A percentile compares a stretch with the other conserved stretches of the same genome.
Conservation (phyloP, 805 yeast species). For the Starmerella sp. region DNA sequence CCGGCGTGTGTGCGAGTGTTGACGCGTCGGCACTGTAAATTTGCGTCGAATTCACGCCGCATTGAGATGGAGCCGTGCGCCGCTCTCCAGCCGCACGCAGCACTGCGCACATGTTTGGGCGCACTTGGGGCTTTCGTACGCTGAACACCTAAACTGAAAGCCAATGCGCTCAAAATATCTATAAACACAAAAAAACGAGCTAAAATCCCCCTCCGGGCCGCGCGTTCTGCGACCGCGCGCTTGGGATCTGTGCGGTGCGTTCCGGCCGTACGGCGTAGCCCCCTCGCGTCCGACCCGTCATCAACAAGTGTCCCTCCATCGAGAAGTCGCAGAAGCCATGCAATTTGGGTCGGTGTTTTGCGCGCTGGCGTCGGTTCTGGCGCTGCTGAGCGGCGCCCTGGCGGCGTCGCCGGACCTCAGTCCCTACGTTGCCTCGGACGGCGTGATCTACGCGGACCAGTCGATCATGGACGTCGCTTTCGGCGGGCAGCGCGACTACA, state of each 20-base stretch:
- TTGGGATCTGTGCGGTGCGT: neutral
- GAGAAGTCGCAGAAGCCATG: slow-evolving; percentile 1
- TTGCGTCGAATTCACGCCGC: too few relatives aligned
- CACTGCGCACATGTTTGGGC: too few relatives aligned
- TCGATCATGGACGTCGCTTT: slow-evolving; percentile 33
- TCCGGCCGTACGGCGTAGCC: neutral
- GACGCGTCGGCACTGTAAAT: too few relatives aligned
- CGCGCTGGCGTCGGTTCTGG: slow-evolving; percentile 9
- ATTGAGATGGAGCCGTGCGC: too few relatives aligned
- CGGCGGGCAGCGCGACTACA: slow-evolving; percentile 54
- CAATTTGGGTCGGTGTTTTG: slow-evolving; percentile 2
- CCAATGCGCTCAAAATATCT: too few relatives aligned
- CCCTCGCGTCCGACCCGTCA: neutral
- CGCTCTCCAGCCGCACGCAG: too few relatives aligned
- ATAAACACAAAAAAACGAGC: too few relatives aligned
- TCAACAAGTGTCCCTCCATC: neutral
- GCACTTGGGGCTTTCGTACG: too few relatives aligned
- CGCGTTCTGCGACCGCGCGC: too few relatives aligned
- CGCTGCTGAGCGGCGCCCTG: neutral
- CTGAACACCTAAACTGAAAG: too few relatives aligned
- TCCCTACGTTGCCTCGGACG: slow-evolving; percentile 17
- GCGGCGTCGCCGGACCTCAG: slow-evolving; percentile 3
- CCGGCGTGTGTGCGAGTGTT: too few relatives aligned
- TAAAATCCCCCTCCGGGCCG: too few relatives aligned
- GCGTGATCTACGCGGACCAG: slow-evolving; percentile 23